Evolutionary conservation across 352 stramenopile species (phyloP), one percentile per base, ranked within the genome.

Genomic region (Phytophthora fragariaefolia): DNA sequence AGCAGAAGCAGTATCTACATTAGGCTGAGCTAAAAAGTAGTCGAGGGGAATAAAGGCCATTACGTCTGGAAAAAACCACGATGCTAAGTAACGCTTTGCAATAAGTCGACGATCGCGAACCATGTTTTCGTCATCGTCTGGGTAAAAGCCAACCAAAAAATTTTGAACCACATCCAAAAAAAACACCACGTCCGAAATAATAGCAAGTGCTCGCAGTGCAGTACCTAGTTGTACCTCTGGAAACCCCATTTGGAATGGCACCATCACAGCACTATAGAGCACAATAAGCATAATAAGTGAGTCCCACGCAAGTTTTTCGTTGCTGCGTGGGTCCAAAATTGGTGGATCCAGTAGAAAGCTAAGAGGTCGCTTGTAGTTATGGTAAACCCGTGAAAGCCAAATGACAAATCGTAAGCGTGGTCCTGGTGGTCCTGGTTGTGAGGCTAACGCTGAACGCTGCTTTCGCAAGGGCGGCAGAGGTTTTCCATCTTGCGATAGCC

Each of bases 171-270:
- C 74, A 42, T 92, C 82, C 20, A 91, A 42, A n/a, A 80, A 69
- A 27, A 90, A 92, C 32, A 92, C 56, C 1, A 85, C 69, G 49
- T 91, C 82, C 4, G 73, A 68, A 5, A 69, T 54, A 23, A 78
- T 58, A 15, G 64, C 72, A 4, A 90, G 15, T 10, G 34, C 23
- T 4, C 27, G 34, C 74, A 34, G 81, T 9, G n/a, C 50, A 12
- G 55, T 9, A 10, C 68, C 54, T 0, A 89, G 59, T 38, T 83
- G 66, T 12, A 93, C 51, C 15, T 91, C 80, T 0, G 86, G 82
- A 27, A 94, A 94, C 0, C 86, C 79, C 3, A 94, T 81, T 51
- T 93, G 79, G 13, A 94, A 66, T 0, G 86, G 84, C 20, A 94
- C 79, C 40, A 90, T 59, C 10, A 94, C 73, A 6, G 84, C 83